These are phyloP conservation scores for Penicillium sp. DNA, from an alignment of 2,329 filamentous ascomycete genomes.

Conservation along the genomic window DNA sequence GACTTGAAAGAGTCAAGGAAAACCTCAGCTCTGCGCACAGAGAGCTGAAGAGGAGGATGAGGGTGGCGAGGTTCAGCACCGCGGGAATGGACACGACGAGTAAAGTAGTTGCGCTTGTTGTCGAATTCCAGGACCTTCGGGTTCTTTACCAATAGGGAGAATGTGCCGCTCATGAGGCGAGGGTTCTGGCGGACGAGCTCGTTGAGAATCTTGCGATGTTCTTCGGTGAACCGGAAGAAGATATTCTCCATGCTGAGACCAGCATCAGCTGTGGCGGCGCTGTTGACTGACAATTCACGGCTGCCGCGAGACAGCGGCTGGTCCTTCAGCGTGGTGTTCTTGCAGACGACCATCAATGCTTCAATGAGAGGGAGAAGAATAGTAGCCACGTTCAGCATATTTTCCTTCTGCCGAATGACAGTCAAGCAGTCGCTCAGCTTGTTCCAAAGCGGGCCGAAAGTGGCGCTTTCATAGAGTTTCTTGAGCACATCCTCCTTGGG, in stretches of 20 bases:
- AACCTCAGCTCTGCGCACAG: conserved; percentile 88
- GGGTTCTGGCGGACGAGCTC: conserved; percentile 96
- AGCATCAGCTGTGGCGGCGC: conserved; percentile 69
- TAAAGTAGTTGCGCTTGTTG: conserved; percentile 99
- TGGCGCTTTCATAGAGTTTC: conserved; percentile 84
- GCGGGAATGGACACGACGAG: conserved; percentile 80
- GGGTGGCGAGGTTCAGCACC: conserved; percentile 68
- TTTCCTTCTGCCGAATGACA: conserved; percentile 86
- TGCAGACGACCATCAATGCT: conserved; percentile 98
- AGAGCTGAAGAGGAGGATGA: conserved; percentile 77
- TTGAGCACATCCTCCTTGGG: conserved; percentile 83
- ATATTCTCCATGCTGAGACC: conserved; percentile 72
- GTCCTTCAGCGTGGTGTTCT: conserved; percentile 85
- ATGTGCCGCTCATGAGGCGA: conserved; percentile 97
- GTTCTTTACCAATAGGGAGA: conserved; percentile 94
- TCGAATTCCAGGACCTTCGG: conserved; percentile 98
- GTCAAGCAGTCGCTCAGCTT: conserved; percentile 86
- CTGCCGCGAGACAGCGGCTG: conserved; percentile 51
- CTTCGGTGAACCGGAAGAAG: conserved; percentile 97
- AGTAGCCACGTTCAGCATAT: conserved; percentile 95
- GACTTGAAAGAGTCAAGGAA: conserved; percentile 98
- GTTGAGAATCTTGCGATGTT: conserved; percentile 95
- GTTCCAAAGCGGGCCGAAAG: conserved; percentile 87
- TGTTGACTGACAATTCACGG: conserved; percentile 72
- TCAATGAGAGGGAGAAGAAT: conserved; percentile 94